Conservation (phyloP, 2,329 filamentous ascomycete species). For the Trichoderma sp. region DNA sequence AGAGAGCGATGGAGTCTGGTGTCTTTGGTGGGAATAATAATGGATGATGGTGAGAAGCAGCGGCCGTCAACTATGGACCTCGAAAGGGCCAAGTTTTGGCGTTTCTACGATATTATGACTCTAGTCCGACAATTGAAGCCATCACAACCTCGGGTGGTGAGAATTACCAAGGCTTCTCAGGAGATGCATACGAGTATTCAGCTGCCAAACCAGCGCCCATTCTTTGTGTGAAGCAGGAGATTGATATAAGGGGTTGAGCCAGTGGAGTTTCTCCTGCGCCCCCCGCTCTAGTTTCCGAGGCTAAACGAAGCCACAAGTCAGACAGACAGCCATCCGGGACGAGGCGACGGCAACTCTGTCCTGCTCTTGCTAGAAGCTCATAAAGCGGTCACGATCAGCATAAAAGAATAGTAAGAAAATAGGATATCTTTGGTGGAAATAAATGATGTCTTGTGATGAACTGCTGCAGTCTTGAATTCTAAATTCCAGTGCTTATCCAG, state of each 20-base stretch:
- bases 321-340: neutral
- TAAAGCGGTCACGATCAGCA: neutral
- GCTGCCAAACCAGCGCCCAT: neutral
- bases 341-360: neutral
- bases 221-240: neutral
- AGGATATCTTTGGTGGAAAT: neutral
- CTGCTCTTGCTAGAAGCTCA: neutral
- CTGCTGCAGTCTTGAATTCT: neutral
- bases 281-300: neutral
- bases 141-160: neutral
- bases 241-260: constrained; percentile 4
- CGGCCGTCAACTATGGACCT: neutral
- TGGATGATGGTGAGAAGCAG: neutral
- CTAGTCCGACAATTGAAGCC: neutral
- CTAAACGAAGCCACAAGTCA: neutral
- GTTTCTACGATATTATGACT: neutral
- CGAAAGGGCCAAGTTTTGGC: neutral
- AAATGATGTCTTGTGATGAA: neutral
- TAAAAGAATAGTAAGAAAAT: neutral
- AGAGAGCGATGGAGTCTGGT: neutral
- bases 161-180: neutral
- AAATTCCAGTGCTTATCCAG: neutral
- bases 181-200: neutral
- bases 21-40: neutral
- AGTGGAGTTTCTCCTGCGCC: constrained; percentile 9